Conservation (phyloP, 805 yeast species). For the Priceomyces melissophilus region DNA sequence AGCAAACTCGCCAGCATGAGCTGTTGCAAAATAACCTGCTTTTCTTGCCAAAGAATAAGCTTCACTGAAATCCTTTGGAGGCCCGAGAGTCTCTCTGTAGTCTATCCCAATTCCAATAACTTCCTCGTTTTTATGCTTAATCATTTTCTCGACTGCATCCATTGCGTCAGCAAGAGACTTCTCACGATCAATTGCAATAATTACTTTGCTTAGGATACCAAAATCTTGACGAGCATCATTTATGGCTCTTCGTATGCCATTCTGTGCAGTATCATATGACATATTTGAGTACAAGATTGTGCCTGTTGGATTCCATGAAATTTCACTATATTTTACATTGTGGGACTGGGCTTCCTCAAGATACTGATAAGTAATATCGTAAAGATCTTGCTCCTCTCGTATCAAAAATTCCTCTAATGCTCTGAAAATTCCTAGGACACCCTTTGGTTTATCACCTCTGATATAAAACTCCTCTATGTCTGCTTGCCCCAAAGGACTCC, state of each 20-base stretch:
- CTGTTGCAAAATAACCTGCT: conserved; percentile 21
- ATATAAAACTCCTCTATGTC: conserved; percentile 23
- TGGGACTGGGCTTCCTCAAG: conserved; percentile 17
- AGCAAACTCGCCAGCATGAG: conserved; percentile 30
- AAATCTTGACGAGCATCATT: conserved; percentile 13
- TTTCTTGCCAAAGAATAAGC: conserved; percentile 19
- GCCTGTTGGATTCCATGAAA: conserved; percentile 32
- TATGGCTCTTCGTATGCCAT: conserved; percentile 20
- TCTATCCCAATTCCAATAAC: conserved; percentile 28
- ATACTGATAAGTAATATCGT: conserved; percentile 22
- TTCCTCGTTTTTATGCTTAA: conserved; percentile 15
- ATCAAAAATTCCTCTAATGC: conserved; percentile 21
- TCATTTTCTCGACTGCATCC: conserved; percentile 25
- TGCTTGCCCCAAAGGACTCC: conserved; percentile 8
- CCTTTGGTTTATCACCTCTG: conserved; percentile 28
- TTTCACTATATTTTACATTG: conserved; percentile 23
- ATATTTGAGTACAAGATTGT: conserved; percentile 22
- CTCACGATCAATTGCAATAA: conserved; percentile 27
- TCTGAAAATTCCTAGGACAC: conserved; percentile 24
- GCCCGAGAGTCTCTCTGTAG: conserved; percentile 24
- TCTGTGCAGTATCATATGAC: conserved; percentile 21
- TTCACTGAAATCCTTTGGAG: conserved; percentile 22
- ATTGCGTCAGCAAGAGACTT: conserved; percentile 19
- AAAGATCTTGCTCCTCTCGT: conserved; percentile 19
- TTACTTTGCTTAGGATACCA: conserved; percentile 18